Conservation (phyloP, 208 protist species). For the Acanthamoeba triangularis region DNA sequence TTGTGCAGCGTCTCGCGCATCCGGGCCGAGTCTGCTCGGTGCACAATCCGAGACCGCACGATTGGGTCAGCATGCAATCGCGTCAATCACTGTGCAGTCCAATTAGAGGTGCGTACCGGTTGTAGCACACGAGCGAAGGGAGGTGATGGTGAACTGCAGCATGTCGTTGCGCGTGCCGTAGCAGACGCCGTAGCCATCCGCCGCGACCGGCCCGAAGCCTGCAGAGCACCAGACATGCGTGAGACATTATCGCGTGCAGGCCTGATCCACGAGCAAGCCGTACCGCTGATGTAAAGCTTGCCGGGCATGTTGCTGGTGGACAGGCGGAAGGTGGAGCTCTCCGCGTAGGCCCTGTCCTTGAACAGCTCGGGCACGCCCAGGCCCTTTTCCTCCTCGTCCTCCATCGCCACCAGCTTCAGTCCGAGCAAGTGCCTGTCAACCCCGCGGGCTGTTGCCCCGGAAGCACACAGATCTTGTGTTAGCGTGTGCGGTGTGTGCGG, state of each 20-base stretch:
- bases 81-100: not conserved
- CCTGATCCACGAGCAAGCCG: not conserved
- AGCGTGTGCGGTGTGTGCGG: not conserved
- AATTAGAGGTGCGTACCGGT: not conserved
- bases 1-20: slow-evolving; percentile 39
- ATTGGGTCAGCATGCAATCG: not conserved
- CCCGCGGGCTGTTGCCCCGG: not conserved
- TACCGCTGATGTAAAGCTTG: slow-evolving; percentile 52
- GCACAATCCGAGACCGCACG: too few relatives aligned
- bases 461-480: not conserved
- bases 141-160: slow-evolving; percentile 63
- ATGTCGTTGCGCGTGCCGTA: slow-evolving; percentile 65
- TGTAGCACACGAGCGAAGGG: slow-evolving; percentile 4
- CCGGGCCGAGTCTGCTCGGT: not conserved
- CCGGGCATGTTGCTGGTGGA: slow-evolving; percentile 56
- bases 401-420: slow-evolving; percentile 14
- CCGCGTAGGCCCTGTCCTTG: slow-evolving; percentile 30
- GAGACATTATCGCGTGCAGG: too few relatives aligned
- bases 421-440: slow-evolving; percentile 30
- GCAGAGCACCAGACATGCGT: too few relatives aligned
- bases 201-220: slow-evolving; percentile 21
- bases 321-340: slow-evolving; percentile 46
- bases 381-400: slow-evolving; percentile 23
- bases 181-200: slow-evolving; percentile 40
- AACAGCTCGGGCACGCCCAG: slow-evolving; percentile 21